Percentiles rank a stretch among this genome's conserved stretches.
Evolutionary conservation across 2,329 filamentous ascomycete species (phyloP).

Genomic region (Thyridium curvatum): DNA sequence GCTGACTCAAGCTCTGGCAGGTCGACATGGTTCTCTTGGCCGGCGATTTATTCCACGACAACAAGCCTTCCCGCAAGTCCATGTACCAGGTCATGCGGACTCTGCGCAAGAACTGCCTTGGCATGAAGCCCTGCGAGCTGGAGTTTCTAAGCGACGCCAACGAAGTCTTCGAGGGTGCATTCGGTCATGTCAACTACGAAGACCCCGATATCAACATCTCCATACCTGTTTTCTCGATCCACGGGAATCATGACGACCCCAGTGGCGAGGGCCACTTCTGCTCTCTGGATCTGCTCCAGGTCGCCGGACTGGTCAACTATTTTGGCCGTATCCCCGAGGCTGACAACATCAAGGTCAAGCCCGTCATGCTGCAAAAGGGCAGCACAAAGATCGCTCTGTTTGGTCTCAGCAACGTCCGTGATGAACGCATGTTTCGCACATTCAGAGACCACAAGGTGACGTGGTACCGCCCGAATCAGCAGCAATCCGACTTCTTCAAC

Average conservation of each 20-base stretch:
- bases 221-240: slow-evolving; percentile 96
- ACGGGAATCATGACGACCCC: slow-evolving; percentile 96
- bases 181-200: slow-evolving; percentile 95
- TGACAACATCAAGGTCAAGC: slow-evolving; percentile 89
- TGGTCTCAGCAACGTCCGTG: slow-evolving; percentile 90
- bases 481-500: slow-evolving; percentile 92
- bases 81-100: slow-evolving; percentile 98
- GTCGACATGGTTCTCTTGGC: slow-evolving; percentile 95
- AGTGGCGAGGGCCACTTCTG: slow-evolving; percentile 93
- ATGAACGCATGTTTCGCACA: slow-evolving; percentile 89
- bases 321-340: slow-evolving; percentile 88
- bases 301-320: slow-evolving; percentile 90
- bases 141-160: slow-evolving; percentile 91
- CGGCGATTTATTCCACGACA: slow-evolving; percentile 95
- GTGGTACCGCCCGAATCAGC: slow-evolving; percentile 78
- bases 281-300: slow-evolving; percentile 83
- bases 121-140: slow-evolving; percentile 90
- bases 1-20: slow-evolving; percentile 22
- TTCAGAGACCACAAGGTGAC: slow-evolving; percentile 91
- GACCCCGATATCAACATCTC: slow-evolving; percentile 95
- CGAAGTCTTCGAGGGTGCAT: slow-evolving; percentile 80
- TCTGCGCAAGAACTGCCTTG: slow-evolving; percentile 85
- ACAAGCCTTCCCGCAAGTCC: slow-evolving; percentile 90
- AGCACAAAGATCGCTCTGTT: slow-evolving; percentile 88
- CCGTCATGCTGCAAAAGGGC: slow-evolving; percentile 88